Percentiles rank a stretch among this genome's conserved stretches.
Evolutionary conservation across 2,329 filamentous ascomycete species (phyloP).

Genomic region (Didymella exigua): DNA sequence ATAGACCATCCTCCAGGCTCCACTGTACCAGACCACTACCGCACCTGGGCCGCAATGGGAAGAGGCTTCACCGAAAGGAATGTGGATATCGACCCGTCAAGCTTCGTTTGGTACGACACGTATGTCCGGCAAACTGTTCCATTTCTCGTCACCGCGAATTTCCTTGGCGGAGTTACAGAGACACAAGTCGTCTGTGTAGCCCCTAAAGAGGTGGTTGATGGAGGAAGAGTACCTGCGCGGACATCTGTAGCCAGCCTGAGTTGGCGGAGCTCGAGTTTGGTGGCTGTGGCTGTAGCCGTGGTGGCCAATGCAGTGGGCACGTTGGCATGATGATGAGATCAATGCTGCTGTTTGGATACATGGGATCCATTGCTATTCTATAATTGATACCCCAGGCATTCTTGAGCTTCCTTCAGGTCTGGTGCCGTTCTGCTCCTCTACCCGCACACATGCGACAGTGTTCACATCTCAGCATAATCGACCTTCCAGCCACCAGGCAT

Average conservation of each 20-base stretch:
- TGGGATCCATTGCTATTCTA: not conserved
- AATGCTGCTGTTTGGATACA: not conserved
- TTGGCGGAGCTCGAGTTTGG: not conserved
- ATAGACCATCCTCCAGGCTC: conserved; percentile 1
- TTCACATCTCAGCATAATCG: not conserved
- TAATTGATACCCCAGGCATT: not conserved
- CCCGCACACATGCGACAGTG: not conserved
- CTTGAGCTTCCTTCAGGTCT: not conserved
- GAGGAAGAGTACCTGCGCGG: not conserved
- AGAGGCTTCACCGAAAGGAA: not conserved
- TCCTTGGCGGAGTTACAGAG: not conserved
- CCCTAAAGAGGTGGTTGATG: not conserved
- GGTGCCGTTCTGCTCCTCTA: not conserved
- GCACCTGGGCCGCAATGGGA: not conserved
- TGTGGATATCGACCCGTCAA: not conserved
- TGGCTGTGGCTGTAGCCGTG: not conserved
- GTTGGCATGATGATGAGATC: not conserved
- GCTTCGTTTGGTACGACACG: conserved; percentile 6
- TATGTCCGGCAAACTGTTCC: conserved; percentile 5
- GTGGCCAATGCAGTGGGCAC: not conserved
- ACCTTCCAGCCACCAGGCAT: conserved; percentile 53
- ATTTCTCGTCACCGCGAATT: conserved; percentile 1
- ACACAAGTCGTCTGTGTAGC: conserved; percentile 9
- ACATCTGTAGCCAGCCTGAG: not conserved
- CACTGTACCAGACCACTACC: not conserved